These are phyloP conservation scores for Fusarium compactum DNA, from an alignment of 2,329 filamentous ascomycete species.

Conservation along the genomic window DNA sequence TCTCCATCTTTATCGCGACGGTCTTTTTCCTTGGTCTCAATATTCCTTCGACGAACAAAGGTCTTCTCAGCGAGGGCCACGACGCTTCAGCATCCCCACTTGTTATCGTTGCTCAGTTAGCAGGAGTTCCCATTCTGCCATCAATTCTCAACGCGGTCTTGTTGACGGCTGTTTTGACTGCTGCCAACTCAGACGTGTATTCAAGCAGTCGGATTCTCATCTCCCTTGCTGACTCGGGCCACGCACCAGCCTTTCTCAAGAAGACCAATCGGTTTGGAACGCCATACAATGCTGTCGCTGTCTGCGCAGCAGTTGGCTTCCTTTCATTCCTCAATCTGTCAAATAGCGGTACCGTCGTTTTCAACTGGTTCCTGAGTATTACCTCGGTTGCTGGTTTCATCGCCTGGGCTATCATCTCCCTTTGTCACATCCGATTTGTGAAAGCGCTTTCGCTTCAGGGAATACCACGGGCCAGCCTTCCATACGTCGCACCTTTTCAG, in stretches of 20 bases:
- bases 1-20: constrained; percentile 25
- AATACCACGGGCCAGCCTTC: constrained; percentile 56
- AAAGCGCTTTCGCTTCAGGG: constrained; percentile 65
- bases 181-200: constrained; percentile 72
- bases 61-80: constrained; percentile 63
- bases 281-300: constrained; percentile 65
- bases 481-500: constrained; percentile 65
- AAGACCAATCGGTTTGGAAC: constrained; percentile 71
- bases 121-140: constrained; percentile 72
- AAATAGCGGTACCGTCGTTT: constrained; percentile 71
- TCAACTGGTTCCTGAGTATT: constrained; percentile 78
- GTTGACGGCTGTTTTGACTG: constrained; percentile 73
- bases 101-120: constrained; percentile 74
- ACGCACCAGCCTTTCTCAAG: constrained; percentile 72
- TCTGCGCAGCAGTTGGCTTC: constrained; percentile 69
- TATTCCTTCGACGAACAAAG: constrained; percentile 55
- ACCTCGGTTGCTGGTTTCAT: constrained; percentile 72
- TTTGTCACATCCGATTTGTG: constrained; percentile 71
- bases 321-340: constrained; percentile 78
- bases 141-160: constrained; percentile 76
- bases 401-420: constrained; percentile 69
- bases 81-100: constrained; percentile 69
- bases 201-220: constrained; percentile 77
- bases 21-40: constrained; percentile 28
- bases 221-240: constrained; percentile 73